Conservation (phyloP, 257 asterid species). For the Nyctanthes arbortristis region DNA sequence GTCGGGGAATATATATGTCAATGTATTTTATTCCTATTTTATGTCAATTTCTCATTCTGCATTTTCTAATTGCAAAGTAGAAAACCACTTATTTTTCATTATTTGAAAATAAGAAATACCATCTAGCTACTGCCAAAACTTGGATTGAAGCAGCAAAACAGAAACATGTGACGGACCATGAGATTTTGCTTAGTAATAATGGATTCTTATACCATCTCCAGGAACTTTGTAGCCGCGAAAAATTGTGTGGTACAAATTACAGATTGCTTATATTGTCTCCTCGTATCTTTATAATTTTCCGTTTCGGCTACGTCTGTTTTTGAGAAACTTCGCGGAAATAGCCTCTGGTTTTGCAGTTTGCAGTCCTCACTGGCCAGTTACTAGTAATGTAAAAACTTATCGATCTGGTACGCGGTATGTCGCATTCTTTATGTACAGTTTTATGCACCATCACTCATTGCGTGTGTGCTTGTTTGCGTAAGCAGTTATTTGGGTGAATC, state of each 20-base stretch:
- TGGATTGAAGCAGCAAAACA: background rate
- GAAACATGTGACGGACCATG: background rate
- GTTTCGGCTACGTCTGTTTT: constrained; percentile 23
- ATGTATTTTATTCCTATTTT: background rate
- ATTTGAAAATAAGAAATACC: background rate
- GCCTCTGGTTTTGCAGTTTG: constrained; percentile 15
- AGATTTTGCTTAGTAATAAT: background rate
- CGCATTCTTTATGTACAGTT: background rate
- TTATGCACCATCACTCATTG: background rate
- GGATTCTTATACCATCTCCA: background rate
- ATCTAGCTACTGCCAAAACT: background rate
- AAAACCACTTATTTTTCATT: background rate
- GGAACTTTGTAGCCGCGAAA: background rate
- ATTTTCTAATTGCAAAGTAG: background rate
- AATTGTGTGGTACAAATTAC: background rate
- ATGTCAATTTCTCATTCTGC: background rate
- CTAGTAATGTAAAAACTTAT: background rate
- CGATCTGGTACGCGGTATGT: background rate
- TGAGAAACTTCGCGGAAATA: constrained; percentile 40
- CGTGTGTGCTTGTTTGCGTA: background rate
- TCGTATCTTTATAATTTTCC: background rate
- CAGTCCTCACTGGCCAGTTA: background rate
- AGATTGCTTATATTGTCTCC: background rate
- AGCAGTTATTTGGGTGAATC: background rate
- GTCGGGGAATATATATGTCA: background rate